Conservation (phyloP, 345 rosid genomes). For the Adansonia digitata region DNA sequence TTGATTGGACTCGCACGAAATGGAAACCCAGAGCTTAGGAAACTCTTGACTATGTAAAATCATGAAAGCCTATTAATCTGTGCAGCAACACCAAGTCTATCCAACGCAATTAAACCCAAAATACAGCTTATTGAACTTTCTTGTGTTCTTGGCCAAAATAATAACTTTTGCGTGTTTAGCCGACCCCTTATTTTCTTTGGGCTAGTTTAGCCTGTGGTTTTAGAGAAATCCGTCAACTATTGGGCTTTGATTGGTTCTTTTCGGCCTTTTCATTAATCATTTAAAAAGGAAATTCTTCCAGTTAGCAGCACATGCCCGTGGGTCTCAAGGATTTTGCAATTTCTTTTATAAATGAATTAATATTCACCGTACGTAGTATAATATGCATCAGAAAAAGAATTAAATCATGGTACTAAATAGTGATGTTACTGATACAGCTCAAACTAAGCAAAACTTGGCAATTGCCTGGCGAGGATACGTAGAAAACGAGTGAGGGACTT, state of each 20-base stretch:
- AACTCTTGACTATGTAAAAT: not conserved
- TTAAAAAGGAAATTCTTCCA: too few relatives aligned
- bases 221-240: too few relatives aligned
- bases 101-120: not conserved
- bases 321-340: not conserved
- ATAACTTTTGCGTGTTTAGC: too few relatives aligned
- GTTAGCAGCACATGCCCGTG: not conserved
- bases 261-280: too few relatives aligned
- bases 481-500: constrained; percentile 61
- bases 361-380: not conserved
- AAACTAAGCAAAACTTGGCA: constrained; percentile 12
- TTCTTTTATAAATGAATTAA: too few relatives aligned
- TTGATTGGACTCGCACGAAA: not conserved
- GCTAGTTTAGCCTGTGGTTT: too few relatives aligned
- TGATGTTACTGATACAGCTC: constrained; percentile 5
- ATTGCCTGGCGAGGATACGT: constrained; percentile 42
- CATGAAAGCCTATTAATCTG: not conserved
- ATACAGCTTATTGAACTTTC: not conserved
- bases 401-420: not conserved
- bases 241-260: too few relatives aligned
- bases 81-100: not conserved
- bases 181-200: too few relatives aligned
- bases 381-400: not conserved
- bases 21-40: too few relatives aligned
- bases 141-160: too few relatives aligned